These are phyloP conservation scores for Fusarium sp. DNA, from an alignment of 2,329 filamentous ascomycete species.

Conservation along the genomic window DNA sequence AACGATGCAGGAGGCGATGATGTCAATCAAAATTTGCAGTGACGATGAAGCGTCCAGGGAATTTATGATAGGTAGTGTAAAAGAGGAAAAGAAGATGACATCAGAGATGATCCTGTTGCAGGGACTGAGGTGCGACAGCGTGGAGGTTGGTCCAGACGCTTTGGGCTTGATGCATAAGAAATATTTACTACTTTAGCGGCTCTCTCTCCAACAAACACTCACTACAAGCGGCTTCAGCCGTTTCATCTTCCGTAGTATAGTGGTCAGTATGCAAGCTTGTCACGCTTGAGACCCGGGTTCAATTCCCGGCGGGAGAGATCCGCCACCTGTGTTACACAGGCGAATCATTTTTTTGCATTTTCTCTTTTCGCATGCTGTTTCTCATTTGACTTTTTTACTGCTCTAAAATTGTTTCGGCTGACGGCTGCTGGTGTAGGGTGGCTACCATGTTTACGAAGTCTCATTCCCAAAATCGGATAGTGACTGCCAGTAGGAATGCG, in stretches of 20 bases:
- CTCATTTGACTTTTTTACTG: background rate
- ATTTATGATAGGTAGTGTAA: background rate
- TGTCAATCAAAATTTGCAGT: too few species aligned
- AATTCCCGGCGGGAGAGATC: constrained; percentile 12
- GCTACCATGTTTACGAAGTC: background rate
- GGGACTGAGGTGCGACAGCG: too few species aligned
- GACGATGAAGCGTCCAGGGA: too few species aligned
- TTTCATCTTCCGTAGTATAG: constrained; percentile 9
- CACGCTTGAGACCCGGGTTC: constrained; percentile 13
- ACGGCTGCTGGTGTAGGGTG: background rate
- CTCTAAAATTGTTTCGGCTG: too few species aligned
- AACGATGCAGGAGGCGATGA: too few species aligned
- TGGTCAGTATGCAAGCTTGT: constrained; percentile 14
- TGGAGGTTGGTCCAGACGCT: background rate
- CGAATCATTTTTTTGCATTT: background rate
- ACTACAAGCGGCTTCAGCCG: background rate
- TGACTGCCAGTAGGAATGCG: background rate
- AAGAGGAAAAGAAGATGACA: too few species aligned
- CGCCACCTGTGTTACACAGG: constrained; percentile 4
- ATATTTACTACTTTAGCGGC: background rate
- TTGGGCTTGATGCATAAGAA: rapidly evolving
- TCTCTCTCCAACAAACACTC: background rate
- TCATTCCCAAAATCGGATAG: background rate
- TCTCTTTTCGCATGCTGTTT: background rate
- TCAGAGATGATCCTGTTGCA: too few species aligned